A percentile compares a stretch with the other conserved stretches of the same genome.
Conservation (phyloP, 2,329 filamentous ascomycete genomes). For the Fusarium phyllophilum region DNA sequence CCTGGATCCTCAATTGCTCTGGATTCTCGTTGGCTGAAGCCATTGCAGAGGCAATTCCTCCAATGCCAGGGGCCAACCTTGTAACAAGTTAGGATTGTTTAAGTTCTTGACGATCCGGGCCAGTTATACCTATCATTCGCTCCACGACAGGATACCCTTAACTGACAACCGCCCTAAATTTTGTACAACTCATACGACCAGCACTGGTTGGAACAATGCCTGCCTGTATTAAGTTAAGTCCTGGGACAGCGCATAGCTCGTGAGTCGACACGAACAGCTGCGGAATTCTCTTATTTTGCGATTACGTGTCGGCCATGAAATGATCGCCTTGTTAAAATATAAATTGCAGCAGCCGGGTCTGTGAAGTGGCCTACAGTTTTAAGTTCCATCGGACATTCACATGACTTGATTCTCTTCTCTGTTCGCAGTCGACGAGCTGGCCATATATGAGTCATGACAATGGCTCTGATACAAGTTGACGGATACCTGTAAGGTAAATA, state of each 20-base stretch:
- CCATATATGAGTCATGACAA: not conserved
- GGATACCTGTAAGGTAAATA: not conserved
- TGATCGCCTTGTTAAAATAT: not conserved
- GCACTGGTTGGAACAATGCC: constrained; percentile 14
- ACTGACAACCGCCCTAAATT: not conserved
- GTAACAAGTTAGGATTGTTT: constrained; percentile 12
- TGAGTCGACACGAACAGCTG: constrained; percentile 19
- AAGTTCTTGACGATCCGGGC: constrained; percentile 15
- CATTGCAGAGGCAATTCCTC: constrained; percentile 4
- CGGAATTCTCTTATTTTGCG: constrained; percentile 14
- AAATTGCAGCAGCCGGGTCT: not conserved
- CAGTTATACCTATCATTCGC: constrained; percentile 1
- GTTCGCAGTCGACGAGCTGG: not conserved
- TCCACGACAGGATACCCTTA: constrained; percentile 19
- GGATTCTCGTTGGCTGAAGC: constrained; percentile 13
- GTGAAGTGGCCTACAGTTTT: not conserved
- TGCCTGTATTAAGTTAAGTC: constrained; percentile 15
- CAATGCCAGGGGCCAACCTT: constrained; percentile 21
- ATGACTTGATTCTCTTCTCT: not conserved
- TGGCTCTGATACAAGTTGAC: not conserved
- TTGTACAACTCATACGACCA: constrained; percentile 23
- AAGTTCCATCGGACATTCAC: not conserved
- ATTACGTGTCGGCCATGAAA: constrained; percentile 24
- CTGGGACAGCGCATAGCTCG: constrained; percentile 23
- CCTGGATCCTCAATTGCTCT: not conserved